A percentile compares a stretch with the other conserved stretches of the same genome.
These are phyloP conservation scores for Candida berthetii DNA, from an alignment of 805 yeast species.

Conservation along the genomic window DNA sequence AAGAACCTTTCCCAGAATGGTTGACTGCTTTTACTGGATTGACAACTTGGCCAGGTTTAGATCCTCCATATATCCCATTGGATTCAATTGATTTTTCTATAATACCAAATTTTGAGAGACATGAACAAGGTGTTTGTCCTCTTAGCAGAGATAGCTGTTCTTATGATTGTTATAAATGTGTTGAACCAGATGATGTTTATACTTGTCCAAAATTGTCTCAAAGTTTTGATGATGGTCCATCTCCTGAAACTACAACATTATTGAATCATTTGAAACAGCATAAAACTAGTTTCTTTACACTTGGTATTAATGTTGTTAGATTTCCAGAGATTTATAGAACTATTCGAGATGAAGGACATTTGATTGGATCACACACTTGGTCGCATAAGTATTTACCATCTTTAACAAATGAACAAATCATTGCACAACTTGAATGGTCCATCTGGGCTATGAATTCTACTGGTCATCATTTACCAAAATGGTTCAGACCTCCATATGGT, in stretches of 20 bases:
- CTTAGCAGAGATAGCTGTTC: conserved; percentile 56
- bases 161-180: conserved; percentile 81
- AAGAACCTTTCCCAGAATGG: conserved; percentile 73
- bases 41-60: conserved; percentile 74
- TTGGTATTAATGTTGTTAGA: conserved; percentile 75
- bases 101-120: conserved; percentile 43
- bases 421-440: conserved; percentile 92
- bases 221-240: conserved; percentile 95
- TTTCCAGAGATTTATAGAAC: conserved; percentile 66
- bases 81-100: conserved; percentile 55
- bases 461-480: conserved; percentile 77
- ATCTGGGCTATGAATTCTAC: conserved; percentile 98
- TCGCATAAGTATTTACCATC: conserved; percentile 81
- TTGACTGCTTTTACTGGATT: conserved; percentile 68
- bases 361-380: conserved; percentile 90
- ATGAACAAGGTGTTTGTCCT: conserved; percentile 57
- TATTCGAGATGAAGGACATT: conserved; percentile 59
- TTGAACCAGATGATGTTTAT: conserved; percentile 65
- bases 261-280: conserved; percentile 41
- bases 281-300: conserved; percentile 75
- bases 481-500: conserved; percentile 97
- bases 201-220: conserved; percentile 76
- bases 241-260: conserved; percentile 59
- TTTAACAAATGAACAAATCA: conserved; percentile 70
- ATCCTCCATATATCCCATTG: conserved; percentile 84